Conservation (phyloP, 805 yeast species). For the Zygotorulaspora danielsina region DNA sequence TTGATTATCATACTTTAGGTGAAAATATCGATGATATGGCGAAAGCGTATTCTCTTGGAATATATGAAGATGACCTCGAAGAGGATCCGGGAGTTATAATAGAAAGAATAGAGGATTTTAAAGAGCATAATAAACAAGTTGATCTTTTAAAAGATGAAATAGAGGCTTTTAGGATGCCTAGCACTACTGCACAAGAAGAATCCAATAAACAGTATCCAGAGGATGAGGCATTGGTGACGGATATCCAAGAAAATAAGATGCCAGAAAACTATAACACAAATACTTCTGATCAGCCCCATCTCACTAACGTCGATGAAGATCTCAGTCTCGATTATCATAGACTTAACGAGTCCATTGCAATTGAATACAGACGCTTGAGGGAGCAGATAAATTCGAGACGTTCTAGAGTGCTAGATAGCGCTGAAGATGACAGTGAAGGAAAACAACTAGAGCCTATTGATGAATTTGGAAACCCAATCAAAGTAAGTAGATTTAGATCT, state of each 20-base stretch:
- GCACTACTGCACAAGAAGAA: conserved; percentile 12
- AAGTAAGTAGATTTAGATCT: conserved; percentile 64
- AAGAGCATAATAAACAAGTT: conserved; percentile 45
- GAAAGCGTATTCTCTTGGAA: conserved; percentile 53
- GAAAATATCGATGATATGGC: conserved; percentile 55
- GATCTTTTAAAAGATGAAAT: conserved; percentile 35
- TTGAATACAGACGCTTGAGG: conserved; percentile 54
- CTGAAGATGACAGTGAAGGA: conserved; percentile 42
- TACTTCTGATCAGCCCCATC: conserved; percentile 24
- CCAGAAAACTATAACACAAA: conserved; percentile 28
- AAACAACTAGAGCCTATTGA: conserved; percentile 65
- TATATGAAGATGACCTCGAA: conserved; percentile 56
- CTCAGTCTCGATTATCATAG: conserved; percentile 28
- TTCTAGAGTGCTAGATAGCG: background rate
- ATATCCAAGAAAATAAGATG: conserved; percentile 34
- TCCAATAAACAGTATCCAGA: conserved; percentile 10
- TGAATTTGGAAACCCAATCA: conserved; percentile 54
- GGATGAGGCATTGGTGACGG: conserved; percentile 29
- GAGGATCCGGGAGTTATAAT: conserved; percentile 53
- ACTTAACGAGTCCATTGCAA: conserved; percentile 45
- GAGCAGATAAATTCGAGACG: conserved; percentile 42
- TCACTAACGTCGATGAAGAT: conserved; percentile 25
- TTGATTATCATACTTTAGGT: conserved; percentile 42
- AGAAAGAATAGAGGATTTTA: conserved; percentile 51
- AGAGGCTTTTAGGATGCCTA: conserved; percentile 21